A percentile compares a stretch with the other conserved stretches of the same genome.
Conservation (phyloP, 805 yeast species). For the Cephaloascus fragrans region DNA sequence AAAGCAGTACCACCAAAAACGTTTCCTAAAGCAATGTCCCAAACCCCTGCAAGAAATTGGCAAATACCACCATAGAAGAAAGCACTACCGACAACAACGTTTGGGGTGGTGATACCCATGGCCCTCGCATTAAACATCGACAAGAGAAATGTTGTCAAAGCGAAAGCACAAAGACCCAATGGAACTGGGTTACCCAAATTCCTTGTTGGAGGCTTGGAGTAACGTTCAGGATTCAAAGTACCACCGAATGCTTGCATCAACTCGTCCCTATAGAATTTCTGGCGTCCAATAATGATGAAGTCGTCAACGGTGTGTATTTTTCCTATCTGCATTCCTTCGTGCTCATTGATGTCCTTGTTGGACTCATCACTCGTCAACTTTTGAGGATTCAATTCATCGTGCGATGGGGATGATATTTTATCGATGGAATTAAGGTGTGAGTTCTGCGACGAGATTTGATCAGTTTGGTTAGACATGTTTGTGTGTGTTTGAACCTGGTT, state of each 20-base stretch:
- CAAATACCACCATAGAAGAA: conserved; percentile 67
- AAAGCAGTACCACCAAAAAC: conserved; percentile 66
- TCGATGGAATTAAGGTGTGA: neutral
- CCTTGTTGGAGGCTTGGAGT: conserved; percentile 25
- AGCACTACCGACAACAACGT: conserved; percentile 56
- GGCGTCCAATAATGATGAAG: conserved; percentile 19
- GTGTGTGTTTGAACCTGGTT: too few species aligned
- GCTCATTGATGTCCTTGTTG: neutral
- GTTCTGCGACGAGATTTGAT: neutral
- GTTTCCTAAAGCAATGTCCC: conserved; percentile 69
- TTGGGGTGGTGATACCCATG: conserved; percentile 53
- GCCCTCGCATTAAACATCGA: conserved; percentile 57
- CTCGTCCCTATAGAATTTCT: conserved; percentile 20
- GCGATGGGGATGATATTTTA: neutral
- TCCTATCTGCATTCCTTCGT: neutral
- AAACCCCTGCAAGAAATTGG: conserved; percentile 64
- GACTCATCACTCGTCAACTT: too few species aligned
- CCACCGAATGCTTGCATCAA: conserved; percentile 28
- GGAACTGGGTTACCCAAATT: conserved; percentile 66
- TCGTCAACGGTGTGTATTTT: conserved; percentile 10
- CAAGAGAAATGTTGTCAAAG: conserved; percentile 57
- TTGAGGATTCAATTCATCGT: neutral
- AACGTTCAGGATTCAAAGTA: conserved; percentile 19
- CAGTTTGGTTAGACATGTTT: neutral
- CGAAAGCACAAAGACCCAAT: conserved; percentile 65